phyloP scores from a whole-genome alignment of 768 basidiomycete genomes.

The Rhodotorula taiwanensis region DNA sequence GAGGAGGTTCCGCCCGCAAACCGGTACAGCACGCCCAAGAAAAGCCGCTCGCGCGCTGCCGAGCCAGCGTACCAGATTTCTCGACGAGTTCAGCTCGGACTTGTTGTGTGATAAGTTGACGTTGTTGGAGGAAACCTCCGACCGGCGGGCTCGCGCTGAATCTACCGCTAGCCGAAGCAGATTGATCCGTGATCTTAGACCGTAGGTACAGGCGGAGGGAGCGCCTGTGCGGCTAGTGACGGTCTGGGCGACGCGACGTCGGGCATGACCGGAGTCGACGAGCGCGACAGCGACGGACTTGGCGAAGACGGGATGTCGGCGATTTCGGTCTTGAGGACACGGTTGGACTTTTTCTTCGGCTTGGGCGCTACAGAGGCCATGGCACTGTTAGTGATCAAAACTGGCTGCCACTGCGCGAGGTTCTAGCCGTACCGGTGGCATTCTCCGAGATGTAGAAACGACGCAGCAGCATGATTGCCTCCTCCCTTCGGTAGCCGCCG shows the following conservation, averaged over 20 bases:
- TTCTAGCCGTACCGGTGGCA: slow-evolving; percentile 62
- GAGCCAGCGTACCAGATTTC: too few species aligned
- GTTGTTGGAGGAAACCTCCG: neutral
- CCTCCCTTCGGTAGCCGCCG: slow-evolving; percentile 70
- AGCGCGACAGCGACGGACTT: neutral
- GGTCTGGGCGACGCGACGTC: neutral
- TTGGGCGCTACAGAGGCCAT: slow-evolving; percentile 59
- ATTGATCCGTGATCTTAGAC: neutral
- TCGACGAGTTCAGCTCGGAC: too few species aligned
- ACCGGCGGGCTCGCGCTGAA: slow-evolving; percentile 4
- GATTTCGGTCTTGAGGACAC: slow-evolving; percentile 79
- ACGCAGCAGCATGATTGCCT: slow-evolving; percentile 77
- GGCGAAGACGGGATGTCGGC: slow-evolving; percentile 12
- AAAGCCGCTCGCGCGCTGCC: too few species aligned
- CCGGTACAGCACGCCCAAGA: too few species aligned
- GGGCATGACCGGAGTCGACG: neutral
- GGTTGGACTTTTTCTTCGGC: slow-evolving; percentile 78
- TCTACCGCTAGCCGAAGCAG: neutral
- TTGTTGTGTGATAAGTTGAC: too few species aligned
- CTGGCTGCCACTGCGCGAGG: neutral
- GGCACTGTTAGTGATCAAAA: neutral
- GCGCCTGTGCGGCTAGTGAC: neutral
- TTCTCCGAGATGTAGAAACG: slow-evolving; percentile 92
- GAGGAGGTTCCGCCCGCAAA: too few species aligned
- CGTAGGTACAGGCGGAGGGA: neutral